Evolutionary conservation across 2,329 filamentous ascomycete genomes (phyloP).

Genomic region (Xylariales sp.): DNA sequence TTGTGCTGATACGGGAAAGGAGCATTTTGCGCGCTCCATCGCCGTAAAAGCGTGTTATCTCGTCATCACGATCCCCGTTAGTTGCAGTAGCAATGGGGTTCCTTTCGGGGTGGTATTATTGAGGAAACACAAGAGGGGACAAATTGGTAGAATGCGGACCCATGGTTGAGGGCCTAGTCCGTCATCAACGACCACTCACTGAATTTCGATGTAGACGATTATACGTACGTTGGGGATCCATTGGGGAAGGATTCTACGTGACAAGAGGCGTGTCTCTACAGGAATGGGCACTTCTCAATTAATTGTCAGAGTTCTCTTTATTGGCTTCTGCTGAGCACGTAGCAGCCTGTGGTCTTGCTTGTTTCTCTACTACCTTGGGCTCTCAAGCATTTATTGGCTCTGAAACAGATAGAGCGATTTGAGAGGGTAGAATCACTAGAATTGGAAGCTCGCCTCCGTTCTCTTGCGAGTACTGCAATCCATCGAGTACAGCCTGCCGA

Average conservation of each 20-base stretch:
- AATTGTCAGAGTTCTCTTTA: background rate
- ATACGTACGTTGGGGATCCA: background rate
- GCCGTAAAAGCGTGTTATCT: constrained; percentile 9
- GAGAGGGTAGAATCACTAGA: background rate
- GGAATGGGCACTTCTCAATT: background rate
- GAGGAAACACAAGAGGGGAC: background rate
- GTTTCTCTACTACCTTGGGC: too few relatives aligned
- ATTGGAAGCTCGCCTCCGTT: background rate
- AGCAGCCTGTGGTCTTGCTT: too few relatives aligned
- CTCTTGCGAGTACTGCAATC: background rate
- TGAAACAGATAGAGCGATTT: background rate
- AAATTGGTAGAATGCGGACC: constrained; percentile 2
- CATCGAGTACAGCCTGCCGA: background rate
- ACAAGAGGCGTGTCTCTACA: background rate
- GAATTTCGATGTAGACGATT: background rate
- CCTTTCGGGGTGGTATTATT: constrained; percentile 6
- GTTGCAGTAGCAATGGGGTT: background rate
- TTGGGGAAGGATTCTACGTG: background rate
- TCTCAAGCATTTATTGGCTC: too few relatives aligned
- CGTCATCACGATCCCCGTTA: constrained; percentile 2
- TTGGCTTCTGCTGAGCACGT: too few relatives aligned
- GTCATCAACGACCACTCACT: background rate
- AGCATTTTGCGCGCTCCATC: background rate
- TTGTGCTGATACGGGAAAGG: background rate
- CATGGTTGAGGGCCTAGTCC: constrained; percentile 2